A percentile compares a stretch with the other conserved stretches of the same genome.
These are phyloP conservation scores for Phaffia tasmanica DNA, from an alignment of 768 basidiomycete species.

Conservation along the genomic window DNA sequence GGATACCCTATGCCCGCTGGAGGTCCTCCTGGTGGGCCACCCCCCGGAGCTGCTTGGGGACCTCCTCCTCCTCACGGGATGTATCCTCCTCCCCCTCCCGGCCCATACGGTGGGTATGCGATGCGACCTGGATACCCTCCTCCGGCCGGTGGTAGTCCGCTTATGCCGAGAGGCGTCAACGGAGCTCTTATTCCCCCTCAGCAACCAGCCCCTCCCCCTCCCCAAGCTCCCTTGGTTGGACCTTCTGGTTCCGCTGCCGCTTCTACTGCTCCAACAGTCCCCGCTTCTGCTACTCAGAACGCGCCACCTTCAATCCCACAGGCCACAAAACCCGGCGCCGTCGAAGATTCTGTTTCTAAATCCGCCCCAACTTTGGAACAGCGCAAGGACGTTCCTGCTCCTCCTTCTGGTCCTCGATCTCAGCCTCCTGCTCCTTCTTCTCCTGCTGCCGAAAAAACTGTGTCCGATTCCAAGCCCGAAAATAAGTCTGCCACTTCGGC, in stretches of 20 bases:
- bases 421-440: slow-evolving; percentile 5
- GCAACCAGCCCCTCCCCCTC: slow-evolving; percentile 5
- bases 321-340: background rate
- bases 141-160: background rate
- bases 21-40: slow-evolving; percentile 11
- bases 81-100: slow-evolving; percentile 11
- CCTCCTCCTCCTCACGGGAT: slow-evolving; percentile 19
- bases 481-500: background rate
- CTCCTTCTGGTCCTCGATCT: background rate
- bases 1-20: slow-evolving; percentile 13
- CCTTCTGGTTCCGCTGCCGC: background rate
- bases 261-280: background rate
- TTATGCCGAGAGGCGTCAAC: background rate
- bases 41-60: slow-evolving; percentile 20
- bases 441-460: slow-evolving; percentile 1
- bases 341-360: background rate
- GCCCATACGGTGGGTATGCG: slow-evolving; percentile 11
- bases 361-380: no score
- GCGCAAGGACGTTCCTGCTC: background rate
- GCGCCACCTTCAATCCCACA: background rate
- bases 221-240: background rate
- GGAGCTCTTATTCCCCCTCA: background rate
- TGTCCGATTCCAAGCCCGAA: background rate
- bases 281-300: background rate
- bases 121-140: slow-evolving; percentile 11